phyloP scores from a whole-genome alignment of 2,329 filamentous ascomycete genomes.

The Dryadomyces quercivorus region DNA sequence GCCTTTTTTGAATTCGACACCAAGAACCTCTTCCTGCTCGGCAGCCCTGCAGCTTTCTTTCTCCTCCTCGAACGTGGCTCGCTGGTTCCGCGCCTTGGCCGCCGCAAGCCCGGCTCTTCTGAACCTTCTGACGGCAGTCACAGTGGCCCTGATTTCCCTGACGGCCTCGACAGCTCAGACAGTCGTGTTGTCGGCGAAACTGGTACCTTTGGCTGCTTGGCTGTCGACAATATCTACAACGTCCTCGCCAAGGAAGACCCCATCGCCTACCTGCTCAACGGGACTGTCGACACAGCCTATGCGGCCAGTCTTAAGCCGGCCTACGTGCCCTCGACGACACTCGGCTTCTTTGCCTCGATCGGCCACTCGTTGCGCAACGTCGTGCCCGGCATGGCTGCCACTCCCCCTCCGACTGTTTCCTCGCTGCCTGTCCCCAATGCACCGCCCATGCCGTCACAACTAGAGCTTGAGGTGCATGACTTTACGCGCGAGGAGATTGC shows the following conservation, averaged over 20 bases:
- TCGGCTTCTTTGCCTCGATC: slow-evolving; percentile 52
- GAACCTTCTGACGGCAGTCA: background rate
- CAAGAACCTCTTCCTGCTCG: slow-evolving; percentile 75
- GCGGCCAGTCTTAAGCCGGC: slow-evolving; percentile 65
- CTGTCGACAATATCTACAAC: slow-evolving; percentile 95
- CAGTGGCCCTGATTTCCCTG: slow-evolving; percentile 22
- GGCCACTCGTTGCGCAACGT: slow-evolving; percentile 50
- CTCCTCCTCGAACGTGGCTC: slow-evolving; percentile 64
- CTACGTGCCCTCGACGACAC: slow-evolving; percentile 62
- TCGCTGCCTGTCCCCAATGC: slow-evolving; percentile 15
- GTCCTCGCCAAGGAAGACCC: slow-evolving; percentile 61
- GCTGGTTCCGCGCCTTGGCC: slow-evolving; percentile 64
- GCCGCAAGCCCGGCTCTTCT: slow-evolving; percentile 52
- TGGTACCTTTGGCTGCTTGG: slow-evolving; percentile 77
- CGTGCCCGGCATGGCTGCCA: slow-evolving; percentile 36
- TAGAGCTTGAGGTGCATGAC: slow-evolving; percentile 94
- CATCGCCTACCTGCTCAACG: slow-evolving; percentile 86
- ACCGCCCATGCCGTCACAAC: slow-evolving; percentile 43
- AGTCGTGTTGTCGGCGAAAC: slow-evolving; percentile 58
- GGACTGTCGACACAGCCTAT: slow-evolving; percentile 73
- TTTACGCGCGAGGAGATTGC: slow-evolving; percentile 87
- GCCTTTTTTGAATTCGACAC: slow-evolving; percentile 79
- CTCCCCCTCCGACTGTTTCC: slow-evolving; percentile 6
- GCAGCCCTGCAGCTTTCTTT: slow-evolving; percentile 88
- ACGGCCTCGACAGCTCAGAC: slow-evolving; percentile 31